Evolutionary conservation across 257 asterid species (phyloP), one percentile per base, ranked within the genome.

Genomic region (Fraxinus anomala): DNA sequence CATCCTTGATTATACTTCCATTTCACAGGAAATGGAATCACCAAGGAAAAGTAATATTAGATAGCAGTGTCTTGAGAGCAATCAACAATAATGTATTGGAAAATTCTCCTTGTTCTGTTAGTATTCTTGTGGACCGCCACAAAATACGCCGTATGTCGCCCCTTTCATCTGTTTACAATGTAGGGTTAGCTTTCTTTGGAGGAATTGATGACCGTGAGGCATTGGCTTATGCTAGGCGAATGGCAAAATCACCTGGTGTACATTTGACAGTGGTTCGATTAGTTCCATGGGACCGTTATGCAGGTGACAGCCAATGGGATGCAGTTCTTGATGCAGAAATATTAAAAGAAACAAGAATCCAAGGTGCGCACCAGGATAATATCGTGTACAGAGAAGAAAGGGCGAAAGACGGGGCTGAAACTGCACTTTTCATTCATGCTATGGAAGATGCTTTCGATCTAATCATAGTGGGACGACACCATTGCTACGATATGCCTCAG

Each of bases 191-290:
- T 6, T 94, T 94, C 86, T 86, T 94, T 3, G 97, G 97, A 1
- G 97, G 97, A n/a, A 73, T 81, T 0, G 99, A 94, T 37, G 97
- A 94, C 19, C 86, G 97, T 0, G 99, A 94, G 85, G 95, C 97
- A 0, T 28, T 92, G 80, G 90, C 97, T 0, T 92, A 91, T 28
- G 92, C 88, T 0, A 85, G 76, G 14, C 86, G 97, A 3, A 89
- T 91, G 97, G 92, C 92, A 4, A 78, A 82, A 11, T 89, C 93
- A 6, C 84, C 89, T 0, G 88, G 70, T 5, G 77, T 92, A 31
- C 81, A 83, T 34, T 61, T 94, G 82, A 91, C 96, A 0, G 92
- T 91, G 11, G 83, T 94, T 2, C 80, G 96, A 51, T 89, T 88
- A 34, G 92, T 91, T 6, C 80, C 99, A 0, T 82, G 88, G 90